A percentile compares a stretch with the other conserved stretches of the same genome.
These are phyloP conservation scores for Xylariaceae sp. DNA, from an alignment of 2,329 filamentous ascomycete genomes.

Conservation along the genomic window DNA sequence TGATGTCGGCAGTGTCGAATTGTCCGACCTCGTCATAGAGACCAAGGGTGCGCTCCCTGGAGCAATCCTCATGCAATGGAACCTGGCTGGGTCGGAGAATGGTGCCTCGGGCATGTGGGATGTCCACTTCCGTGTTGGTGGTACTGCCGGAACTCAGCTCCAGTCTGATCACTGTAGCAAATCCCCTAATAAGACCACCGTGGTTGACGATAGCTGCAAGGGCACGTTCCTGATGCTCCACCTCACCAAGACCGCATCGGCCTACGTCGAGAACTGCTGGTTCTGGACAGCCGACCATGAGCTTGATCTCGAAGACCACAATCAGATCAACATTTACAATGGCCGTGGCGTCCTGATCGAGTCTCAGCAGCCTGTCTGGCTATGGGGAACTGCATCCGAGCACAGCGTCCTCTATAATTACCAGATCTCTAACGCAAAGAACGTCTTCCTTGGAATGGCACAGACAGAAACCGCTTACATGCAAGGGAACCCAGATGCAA, in stretches of 20 bases:
- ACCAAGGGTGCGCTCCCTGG: conserved; percentile 79
- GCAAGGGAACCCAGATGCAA: conserved; percentile 74
- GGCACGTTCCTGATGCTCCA: conserved; percentile 69
- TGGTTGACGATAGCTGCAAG: conserved; percentile 61
- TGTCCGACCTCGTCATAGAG: conserved; percentile 80
- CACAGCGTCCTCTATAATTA: conserved; percentile 74
- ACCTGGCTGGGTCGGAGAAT: conserved; percentile 61
- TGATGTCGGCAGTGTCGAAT: conserved; percentile 75
- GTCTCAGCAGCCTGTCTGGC: conserved; percentile 70
- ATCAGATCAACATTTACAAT: conserved; percentile 83
- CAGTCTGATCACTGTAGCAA: conserved; percentile 77
- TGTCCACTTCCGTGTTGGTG: conserved; percentile 90
- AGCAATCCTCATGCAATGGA: conserved; percentile 89
- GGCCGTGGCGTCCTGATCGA: conserved; percentile 80
- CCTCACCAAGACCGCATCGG: conserved; percentile 55
- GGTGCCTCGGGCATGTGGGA: conserved; percentile 86
- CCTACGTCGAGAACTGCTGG: conserved; percentile 86
- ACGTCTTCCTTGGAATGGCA: conserved; percentile 76
- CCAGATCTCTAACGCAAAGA: conserved; percentile 69
- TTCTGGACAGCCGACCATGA: conserved; percentile 90
- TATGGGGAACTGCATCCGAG: conserved; percentile 70
- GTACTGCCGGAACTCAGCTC: conserved; percentile 75
- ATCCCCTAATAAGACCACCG: conserved; percentile 58
- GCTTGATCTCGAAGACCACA: conserved; percentile 66
- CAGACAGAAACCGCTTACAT: conserved; percentile 89